Conservation (phyloP, 2,329 filamentous ascomycete genomes). For the Monosporascus sp. region DNA sequence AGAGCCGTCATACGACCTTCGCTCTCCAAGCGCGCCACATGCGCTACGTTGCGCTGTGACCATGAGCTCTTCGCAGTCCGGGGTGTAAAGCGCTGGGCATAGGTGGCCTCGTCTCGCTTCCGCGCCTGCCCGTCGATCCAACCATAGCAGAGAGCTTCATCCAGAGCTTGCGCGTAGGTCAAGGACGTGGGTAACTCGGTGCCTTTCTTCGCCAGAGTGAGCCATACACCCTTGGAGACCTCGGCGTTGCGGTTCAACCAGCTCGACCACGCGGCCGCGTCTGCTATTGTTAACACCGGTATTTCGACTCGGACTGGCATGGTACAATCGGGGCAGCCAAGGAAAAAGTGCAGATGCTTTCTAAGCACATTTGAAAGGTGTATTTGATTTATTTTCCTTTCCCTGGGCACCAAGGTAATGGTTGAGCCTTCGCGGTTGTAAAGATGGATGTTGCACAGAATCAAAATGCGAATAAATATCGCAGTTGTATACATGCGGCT, state of each 20-base stretch:
- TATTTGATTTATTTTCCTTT: too few species aligned
- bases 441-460: too few species aligned
- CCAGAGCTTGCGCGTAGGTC: constrained; percentile 42
- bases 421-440: too few species aligned
- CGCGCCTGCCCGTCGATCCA: constrained; percentile 58
- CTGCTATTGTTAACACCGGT: constrained; percentile 16
- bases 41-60: constrained; percentile 55
- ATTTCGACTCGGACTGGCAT: constrained; percentile 17
- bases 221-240: constrained; percentile 21
- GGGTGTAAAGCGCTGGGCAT: constrained; percentile 54
- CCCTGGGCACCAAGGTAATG: too few species aligned
- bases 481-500: too few species aligned
- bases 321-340: not conserved
- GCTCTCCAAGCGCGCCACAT: constrained; percentile 39
- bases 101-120: constrained; percentile 39
- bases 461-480: too few species aligned
- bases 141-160: constrained; percentile 54
- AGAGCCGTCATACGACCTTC: constrained; percentile 44
- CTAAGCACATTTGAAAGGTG: too few species aligned
- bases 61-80: constrained; percentile 50
- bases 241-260: constrained; percentile 19
- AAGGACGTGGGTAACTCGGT: constrained; percentile 18
- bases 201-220: constrained; percentile 24
- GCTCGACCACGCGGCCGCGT: constrained; percentile 17
- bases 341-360: not conserved